Evolutionary conservation across 2,329 filamentous ascomycete species (phyloP), one percentile per base, ranked within the genome.

Genomic region (Sclerotinia nivalis): DNA sequence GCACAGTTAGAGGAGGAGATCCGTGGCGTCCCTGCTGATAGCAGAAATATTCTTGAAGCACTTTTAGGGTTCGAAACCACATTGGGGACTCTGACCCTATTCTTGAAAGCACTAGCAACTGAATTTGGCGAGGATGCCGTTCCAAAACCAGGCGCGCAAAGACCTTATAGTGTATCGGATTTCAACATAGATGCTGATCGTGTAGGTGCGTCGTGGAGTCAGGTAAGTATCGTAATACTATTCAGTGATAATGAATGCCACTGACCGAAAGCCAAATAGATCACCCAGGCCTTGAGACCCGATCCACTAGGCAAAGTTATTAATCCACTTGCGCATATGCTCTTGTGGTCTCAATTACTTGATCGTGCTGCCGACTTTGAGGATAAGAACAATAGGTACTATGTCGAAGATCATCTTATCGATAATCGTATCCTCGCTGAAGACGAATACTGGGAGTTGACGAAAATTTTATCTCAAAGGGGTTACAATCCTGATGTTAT

Each of bases 311-410:
- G 47, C 34, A 45, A 49, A 40, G 37, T 59, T 40, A 34, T 49
- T 7, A 47, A 68, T 54, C 22, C 56, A 22, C 25, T 65, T 8
- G n/a, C 59, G 47, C 40, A 34, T 69, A 40, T 43, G 67, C 10
- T 7, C 9, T 45, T 45, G 54, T 40, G 61, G 47, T 64, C 25
- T 45, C 18, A 80, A 25, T 31, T 74, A 70, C 68, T 74, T 68
- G 65, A 80, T 70, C 66, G 72, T 61, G 28, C 75, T 72, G 8
- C 79, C 78, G 40, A 79, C 62, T 68, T 74, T 62, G 59, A 81
- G 18, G n/a, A 45, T 10, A 56, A 40, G 31, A 60, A 69, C 9
- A 62, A 40, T 13, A 15, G 25, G 13, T 68, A 69, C 45, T 69
- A 75, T 61, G 71, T 75, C 9, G 73, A 74, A 67, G 71, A 75